Evolutionary conservation across 495 filamentous ascomycete genomes (phyloP), one percentile per base, ranked within the genome.

Genomic region (Geopyxis carbonaria): DNA sequence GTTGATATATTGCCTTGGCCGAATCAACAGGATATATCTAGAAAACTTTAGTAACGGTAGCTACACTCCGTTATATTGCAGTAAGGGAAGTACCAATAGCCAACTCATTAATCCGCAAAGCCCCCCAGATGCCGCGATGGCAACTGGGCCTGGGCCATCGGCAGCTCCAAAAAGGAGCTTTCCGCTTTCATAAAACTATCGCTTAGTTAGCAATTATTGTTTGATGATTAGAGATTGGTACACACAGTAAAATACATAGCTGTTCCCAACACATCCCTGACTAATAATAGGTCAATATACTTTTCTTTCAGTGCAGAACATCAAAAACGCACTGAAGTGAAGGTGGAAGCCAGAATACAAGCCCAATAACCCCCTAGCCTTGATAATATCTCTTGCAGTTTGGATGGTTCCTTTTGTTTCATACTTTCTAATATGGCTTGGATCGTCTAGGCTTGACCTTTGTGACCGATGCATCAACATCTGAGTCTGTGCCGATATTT

Each of bases 251-350:
- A 94, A 57, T 93, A 94, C 39, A 92, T 75, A 2, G 69, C 82
- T 2, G 86, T 89, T 18, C 86, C 86, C 33, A 93, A 66, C 0
- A 81, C 89, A 54, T 94, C 86, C 32, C 86, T 73, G 54, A 91
- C 71, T 69, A 37, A 24, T 27, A 13, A 32, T 13, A 15, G 31
- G 28, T 37, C 28, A 45, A 38, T 22, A 31, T 15, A 25, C 23
- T 5, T 18, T 11, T 18, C 10, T 22, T 7, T 10, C 4, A 5
- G 20, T 21, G 43, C 9, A 22, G 4, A 18, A 27, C 5, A 14
- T 16, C 23, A 24, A 25, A 30, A 45, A 42, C 75, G 60, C 64
- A 84, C 79, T 59, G 29, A 89, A 57, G 62, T 94, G 86, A 27
- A 91, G 62, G 45, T 72, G 70, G 58, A 89, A 83, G 13, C 85